These are phyloP conservation scores for Macroventuria anomochaeta DNA, from an alignment of 2,329 filamentous ascomycete species.

Conservation along the genomic window DNA sequence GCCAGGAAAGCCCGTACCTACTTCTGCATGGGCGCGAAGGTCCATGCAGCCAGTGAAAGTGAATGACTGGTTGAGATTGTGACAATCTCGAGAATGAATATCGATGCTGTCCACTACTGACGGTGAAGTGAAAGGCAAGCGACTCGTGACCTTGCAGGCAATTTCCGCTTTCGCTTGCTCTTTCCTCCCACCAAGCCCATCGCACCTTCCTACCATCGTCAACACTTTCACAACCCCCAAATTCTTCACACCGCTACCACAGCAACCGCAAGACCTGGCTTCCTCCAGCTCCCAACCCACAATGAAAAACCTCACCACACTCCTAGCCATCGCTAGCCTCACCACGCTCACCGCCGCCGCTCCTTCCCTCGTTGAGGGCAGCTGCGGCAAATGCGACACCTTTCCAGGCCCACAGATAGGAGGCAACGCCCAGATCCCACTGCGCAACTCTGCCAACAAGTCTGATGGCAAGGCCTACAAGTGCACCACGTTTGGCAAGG, in stretches of 20 bases:
- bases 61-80: too few relatives aligned
- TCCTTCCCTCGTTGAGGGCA: background rate
- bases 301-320: background rate
- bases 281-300: background rate
- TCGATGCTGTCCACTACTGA: too few relatives aligned
- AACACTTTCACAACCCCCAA: background rate
- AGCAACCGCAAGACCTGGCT: background rate
- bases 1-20: too few relatives aligned
- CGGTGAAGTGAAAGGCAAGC: too few relatives aligned
- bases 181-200: background rate
- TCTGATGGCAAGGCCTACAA: conserved; percentile 2
- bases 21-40: too few relatives aligned
- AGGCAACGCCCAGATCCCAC: conserved; percentile 8
- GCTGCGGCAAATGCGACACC: conserved; percentile 11
- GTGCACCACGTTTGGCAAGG: conserved; percentile 6
- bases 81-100: too few relatives aligned
- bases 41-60: too few relatives aligned
- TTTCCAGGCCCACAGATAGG: background rate
- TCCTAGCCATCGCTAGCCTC: background rate
- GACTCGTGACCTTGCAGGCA: too few relatives aligned
- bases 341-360: background rate
- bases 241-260: background rate
- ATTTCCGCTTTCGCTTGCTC: background rate
- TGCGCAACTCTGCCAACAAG: background rate
- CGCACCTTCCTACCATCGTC: background rate